These are phyloP conservation scores for Debaryomycetaceae sp. DNA, from an alignment of 1,139 yeast species.

Conservation along the genomic window DNA sequence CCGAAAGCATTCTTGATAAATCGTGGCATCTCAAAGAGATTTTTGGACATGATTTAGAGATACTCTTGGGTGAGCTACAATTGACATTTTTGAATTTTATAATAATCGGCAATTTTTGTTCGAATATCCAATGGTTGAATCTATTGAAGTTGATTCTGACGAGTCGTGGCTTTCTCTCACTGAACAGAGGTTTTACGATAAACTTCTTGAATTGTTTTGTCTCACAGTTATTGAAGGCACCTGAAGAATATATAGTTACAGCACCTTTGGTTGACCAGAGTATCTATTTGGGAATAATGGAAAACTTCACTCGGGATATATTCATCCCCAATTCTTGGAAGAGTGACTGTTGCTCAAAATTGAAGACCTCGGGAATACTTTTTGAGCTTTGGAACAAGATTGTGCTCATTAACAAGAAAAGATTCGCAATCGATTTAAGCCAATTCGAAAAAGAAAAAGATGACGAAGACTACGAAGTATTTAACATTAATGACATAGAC, in stretches of 20 bases:
- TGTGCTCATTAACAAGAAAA: constrained; percentile 7
- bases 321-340: constrained; percentile 11
- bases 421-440: constrained; percentile 16
- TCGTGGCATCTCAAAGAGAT: constrained; percentile 25
- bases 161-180: constrained; percentile 13
- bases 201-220: constrained; percentile 13
- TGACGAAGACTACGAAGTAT: constrained; percentile 21
- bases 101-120: constrained; percentile 26
- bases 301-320: constrained; percentile 17
- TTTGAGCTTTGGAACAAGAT: constrained; percentile 16
- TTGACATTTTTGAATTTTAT: constrained; percentile 23
- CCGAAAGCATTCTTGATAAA: constrained; percentile 23
- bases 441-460: constrained; percentile 10
- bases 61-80: constrained; percentile 25
- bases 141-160: constrained; percentile 22
- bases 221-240: constrained; percentile 19
- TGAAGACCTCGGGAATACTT: constrained; percentile 20
- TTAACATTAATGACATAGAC: constrained; percentile 18
- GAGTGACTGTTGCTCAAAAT: constrained; percentile 17
- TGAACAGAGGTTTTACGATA: constrained; percentile 11
- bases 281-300: constrained; percentile 16
- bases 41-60: constrained; percentile 18
- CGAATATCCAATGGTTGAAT: constrained; percentile 29
- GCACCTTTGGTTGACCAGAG: constrained; percentile 17
- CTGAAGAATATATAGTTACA: constrained; percentile 21